These are phyloP conservation scores for Didymella keratinophila DNA, from an alignment of 2,329 filamentous ascomycete species.

Conservation along the genomic window DNA sequence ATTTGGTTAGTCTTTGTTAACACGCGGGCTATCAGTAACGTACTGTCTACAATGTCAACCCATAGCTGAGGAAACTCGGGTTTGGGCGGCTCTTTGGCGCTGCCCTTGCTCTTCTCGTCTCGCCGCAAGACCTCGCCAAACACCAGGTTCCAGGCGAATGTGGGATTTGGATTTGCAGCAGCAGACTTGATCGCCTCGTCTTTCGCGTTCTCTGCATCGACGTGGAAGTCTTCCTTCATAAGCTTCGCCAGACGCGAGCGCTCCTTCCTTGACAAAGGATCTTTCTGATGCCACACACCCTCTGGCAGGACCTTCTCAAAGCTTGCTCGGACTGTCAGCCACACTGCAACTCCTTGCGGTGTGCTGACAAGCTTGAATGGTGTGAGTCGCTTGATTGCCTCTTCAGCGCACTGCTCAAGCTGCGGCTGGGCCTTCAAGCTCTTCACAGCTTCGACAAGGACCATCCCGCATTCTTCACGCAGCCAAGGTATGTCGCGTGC, in stretches of 20 bases:
- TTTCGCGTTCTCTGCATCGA: constrained; percentile 56
- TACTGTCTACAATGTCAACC: constrained; percentile 85
- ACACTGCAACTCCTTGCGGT: constrained; percentile 88
- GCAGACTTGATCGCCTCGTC: constrained; percentile 66
- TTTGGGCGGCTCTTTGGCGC: constrained; percentile 46
- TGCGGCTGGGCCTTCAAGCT: constrained; percentile 56
- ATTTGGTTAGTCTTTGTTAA: constrained; percentile 12
- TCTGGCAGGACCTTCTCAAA: constrained; percentile 71
- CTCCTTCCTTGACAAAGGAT: constrained; percentile 76
- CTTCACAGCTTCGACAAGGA: constrained; percentile 75
- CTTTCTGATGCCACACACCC: constrained; percentile 75
- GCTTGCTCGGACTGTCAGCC: constrained; percentile 73
- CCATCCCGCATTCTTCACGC: constrained; percentile 83
- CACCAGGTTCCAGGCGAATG: constrained; percentile 87
- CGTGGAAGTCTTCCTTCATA: constrained; percentile 75
- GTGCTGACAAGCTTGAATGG: constrained; percentile 76
- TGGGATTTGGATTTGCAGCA: constrained; percentile 79
- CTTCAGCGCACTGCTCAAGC: constrained; percentile 66
- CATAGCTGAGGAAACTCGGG: constrained; percentile 78
- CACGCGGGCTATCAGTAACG: constrained; percentile 47
- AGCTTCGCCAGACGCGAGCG: constrained; percentile 75
- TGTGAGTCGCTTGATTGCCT: constrained; percentile 68
- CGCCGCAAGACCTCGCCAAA: constrained; percentile 56
- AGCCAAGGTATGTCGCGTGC: constrained; percentile 87
- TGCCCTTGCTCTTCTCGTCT: constrained; percentile 32